These are phyloP conservation scores for Eucalyptus melliodora DNA, from an alignment of 345 rosid genomes.

Conservation along the genomic window DNA sequence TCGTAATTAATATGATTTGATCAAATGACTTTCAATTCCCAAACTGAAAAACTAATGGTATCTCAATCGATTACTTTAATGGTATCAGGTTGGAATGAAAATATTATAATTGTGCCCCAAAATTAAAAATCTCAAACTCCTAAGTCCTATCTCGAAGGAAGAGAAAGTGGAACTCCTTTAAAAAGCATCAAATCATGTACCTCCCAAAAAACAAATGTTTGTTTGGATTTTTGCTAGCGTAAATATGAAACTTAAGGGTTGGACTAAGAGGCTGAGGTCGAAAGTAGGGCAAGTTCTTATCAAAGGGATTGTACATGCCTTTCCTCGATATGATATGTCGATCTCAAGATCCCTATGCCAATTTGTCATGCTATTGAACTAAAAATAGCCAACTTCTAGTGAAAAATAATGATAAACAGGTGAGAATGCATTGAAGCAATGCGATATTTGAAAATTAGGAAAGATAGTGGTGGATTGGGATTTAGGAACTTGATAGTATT, in stretches of 20 bases:
- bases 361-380: no score
- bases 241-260: neutral
- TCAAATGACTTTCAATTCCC: neutral
- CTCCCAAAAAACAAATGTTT: neutral
- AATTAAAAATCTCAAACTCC: neutral
- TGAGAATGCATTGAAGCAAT: no score
- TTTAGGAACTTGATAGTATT: no score
- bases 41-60: no score
- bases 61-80: neutral
- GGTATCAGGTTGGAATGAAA: neutral
- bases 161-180: neutral
- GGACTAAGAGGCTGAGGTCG: neutral
- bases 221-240: neutral
- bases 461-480: no score
- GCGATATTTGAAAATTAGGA: no score
- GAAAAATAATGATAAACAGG: no score
- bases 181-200: neutral
- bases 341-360: no score
- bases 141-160: neutral
- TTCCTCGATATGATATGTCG: no score
- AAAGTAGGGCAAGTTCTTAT: no score
- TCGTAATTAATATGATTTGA: neutral
- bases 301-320: no score
- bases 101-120: neutral
- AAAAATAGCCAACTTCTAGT: no score